These are phyloP conservation scores for Ambrosia hybrid DNA, from an alignment of 140 eudicot species.

Conservation along the genomic window DNA sequence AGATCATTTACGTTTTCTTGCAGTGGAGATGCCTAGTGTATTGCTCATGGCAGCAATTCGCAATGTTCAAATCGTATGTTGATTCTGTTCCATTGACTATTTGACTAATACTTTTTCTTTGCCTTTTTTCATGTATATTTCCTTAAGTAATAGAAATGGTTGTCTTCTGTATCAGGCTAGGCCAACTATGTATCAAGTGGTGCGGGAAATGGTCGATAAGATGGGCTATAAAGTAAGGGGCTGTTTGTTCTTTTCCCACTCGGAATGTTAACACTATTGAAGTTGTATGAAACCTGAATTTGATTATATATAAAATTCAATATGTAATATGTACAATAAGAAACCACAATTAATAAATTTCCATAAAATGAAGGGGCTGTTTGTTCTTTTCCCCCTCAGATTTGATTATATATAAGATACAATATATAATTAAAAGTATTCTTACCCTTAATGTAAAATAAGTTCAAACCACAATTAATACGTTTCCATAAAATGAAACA, in stretches of 20 bases:
- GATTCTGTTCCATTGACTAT: slow-evolving; percentile 1
- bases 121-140: background rate
- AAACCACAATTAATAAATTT: no score
- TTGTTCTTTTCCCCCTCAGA: no score
- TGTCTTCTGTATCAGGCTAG: slow-evolving; percentile 66
- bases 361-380: no score
- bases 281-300: background rate
- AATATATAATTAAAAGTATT: background rate
- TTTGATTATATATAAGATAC: background rate
- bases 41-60: slow-evolving; percentile 80
- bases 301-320: background rate
- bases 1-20: slow-evolving; percentile 23
- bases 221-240: slow-evolving; percentile 79
- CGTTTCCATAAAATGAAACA: background rate
- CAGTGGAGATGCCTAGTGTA: slow-evolving; percentile 96
- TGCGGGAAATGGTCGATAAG: slow-evolving; percentile 80
- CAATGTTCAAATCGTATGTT: slow-evolving; percentile 81
- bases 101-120: background rate
- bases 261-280: background rate
- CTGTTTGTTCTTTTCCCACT: background rate
- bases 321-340: no score
- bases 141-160: background rate
- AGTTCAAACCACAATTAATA: background rate
- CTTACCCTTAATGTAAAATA: background rate
- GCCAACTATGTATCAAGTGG: slow-evolving; percentile 86